A percentile compares a stretch with the other conserved stretches of the same genome.
Conservation (phyloP, 495 filamentous ascomycete species). For the Antarctomyces pellizariae region DNA sequence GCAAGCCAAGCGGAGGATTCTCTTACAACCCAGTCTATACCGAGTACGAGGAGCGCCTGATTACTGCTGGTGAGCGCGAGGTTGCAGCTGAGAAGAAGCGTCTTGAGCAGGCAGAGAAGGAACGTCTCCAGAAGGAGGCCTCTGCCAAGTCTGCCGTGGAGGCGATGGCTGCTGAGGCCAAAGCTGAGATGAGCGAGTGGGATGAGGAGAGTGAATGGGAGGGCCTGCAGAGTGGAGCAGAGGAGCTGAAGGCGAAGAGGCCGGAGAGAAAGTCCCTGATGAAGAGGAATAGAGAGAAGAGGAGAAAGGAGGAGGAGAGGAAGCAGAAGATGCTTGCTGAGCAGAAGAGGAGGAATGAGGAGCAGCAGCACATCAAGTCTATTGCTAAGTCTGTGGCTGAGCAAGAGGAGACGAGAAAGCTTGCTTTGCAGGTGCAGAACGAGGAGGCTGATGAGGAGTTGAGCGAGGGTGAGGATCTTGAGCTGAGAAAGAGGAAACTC, state of each 20-base stretch:
- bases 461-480: conserved; percentile 30
- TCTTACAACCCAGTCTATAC: conserved; percentile 80
- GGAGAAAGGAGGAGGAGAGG: conserved; percentile 68
- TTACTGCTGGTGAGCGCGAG: conserved; percentile 49
- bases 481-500: conserved; percentile 49
- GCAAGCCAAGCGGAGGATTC: conserved; percentile 51
- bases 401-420: conserved; percentile 22
- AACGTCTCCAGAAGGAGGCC: conserved; percentile 26
- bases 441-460: conserved; percentile 18
- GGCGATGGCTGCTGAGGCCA: conserved; percentile 37
- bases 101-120: conserved; percentile 38
- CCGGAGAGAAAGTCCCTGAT: conserved; percentile 63
- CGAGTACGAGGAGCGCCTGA: conserved; percentile 58
- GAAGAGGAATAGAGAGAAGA: conserved; percentile 67
- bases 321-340: conserved; percentile 42
- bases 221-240: conserved; percentile 41
- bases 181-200: conserved; percentile 42
- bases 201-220: conserved; percentile 82
- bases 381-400: conserved; percentile 38
- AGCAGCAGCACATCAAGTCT: conserved; percentile 38
- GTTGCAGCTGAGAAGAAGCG: conserved; percentile 62
- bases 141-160: conserved; percentile 31
- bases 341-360: conserved; percentile 42
- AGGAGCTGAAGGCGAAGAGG: conserved; percentile 42
- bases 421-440: conserved; percentile 9